Conservation (phyloP, 257 asterid species). For the Solanum appendiculatum region DNA sequence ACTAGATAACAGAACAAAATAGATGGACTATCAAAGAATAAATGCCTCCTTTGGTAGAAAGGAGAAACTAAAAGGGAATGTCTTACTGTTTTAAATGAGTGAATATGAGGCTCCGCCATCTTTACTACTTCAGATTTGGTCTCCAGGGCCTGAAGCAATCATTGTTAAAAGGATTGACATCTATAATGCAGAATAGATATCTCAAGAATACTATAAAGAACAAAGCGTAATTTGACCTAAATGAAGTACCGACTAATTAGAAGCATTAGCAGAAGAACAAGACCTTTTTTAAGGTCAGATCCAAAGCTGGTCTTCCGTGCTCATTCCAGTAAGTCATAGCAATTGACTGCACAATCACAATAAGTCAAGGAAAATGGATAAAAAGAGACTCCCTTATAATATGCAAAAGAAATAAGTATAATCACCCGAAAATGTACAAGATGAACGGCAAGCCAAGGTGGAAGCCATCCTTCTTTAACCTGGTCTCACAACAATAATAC, state of each 20-base stretch:
- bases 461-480: constrained; percentile 38
- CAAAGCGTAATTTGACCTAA: not conserved
- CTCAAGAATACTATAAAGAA: not conserved
- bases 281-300: constrained; percentile 27
- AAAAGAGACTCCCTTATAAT: not conserved
- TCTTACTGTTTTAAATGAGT: constrained; percentile 24
- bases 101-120: constrained; percentile 22
- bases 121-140: constrained; percentile 17
- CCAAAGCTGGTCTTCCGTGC: constrained; percentile 26
- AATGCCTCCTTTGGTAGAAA: not conserved
- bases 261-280: not conserved
- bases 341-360: constrained; percentile 26
- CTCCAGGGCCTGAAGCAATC: constrained; percentile 26
- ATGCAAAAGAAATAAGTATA: not conserved
- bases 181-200: not conserved
- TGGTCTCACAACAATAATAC: not conserved
- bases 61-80: not conserved
- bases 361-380: constrained; percentile 9
- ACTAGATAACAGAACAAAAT: not conserved
- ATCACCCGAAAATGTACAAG: constrained; percentile 27
- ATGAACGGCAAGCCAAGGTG: constrained; percentile 35
- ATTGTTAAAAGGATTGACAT: not conserved
- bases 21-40: not conserved
- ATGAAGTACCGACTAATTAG: not conserved
- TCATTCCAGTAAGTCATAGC: constrained; percentile 26